Evolutionary conservation across 1,284 basidiomycete genomes (phyloP).

Genomic region (Inonotus obliquus): DNA sequence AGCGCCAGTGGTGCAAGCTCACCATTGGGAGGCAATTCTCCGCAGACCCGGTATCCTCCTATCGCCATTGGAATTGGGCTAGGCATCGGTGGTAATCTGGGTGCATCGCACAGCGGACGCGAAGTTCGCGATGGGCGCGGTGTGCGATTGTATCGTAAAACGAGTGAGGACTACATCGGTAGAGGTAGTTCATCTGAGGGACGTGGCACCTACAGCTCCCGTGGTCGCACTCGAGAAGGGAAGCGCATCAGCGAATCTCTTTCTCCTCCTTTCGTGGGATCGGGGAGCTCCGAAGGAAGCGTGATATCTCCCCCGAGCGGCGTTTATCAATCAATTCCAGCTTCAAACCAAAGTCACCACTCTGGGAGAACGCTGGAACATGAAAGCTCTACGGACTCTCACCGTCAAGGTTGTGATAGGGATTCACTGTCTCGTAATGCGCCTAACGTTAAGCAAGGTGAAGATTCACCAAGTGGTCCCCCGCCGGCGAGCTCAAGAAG

Average conservation of each 20-base stretch:
- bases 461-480: background rate
- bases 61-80: background rate
- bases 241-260: constrained; percentile 15
- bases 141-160: constrained; percentile 17
- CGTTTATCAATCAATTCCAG: constrained; percentile 1
- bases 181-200: background rate
- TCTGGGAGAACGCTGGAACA: background rate
- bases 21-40: constrained; percentile 12
- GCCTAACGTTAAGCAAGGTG: background rate
- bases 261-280: constrained; percentile 9
- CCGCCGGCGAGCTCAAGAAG: background rate
- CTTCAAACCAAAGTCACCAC: background rate
- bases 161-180: constrained; percentile 18
- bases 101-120: constrained; percentile 13
- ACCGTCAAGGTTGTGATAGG: background rate
- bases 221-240: constrained; percentile 12
- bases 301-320: background rate
- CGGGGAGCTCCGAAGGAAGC: background rate
- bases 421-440: background rate
- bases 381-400: background rate
- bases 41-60: constrained; percentile 1
- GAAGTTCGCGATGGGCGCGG: constrained; percentile 18
- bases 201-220: background rate
- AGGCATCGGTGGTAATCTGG: constrained; percentile 6
- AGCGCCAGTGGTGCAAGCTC: constrained; percentile 16